These are phyloP conservation scores for Leccinum proliferum DNA, from an alignment of 1,284 basidiomycete genomes.

Conservation along the genomic window DNA sequence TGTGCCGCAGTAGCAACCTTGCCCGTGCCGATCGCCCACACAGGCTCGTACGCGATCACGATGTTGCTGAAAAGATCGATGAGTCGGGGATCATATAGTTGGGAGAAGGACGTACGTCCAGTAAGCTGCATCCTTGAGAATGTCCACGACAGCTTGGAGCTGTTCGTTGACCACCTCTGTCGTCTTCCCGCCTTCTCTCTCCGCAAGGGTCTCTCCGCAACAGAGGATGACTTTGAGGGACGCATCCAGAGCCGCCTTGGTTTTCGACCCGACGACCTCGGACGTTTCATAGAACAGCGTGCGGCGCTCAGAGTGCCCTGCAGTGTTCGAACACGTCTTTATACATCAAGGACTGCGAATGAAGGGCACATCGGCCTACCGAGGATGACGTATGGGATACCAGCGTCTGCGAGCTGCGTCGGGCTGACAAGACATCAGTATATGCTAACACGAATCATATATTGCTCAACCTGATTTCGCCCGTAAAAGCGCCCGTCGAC, in stretches of 20 bases:
- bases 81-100: neutral
- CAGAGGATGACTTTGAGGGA: slow-evolving; percentile 90
- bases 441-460: too few species aligned
- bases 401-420: slow-evolving; percentile 79
- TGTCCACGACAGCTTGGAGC: slow-evolving; percentile 71
- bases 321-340: neutral
- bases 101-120: slow-evolving; percentile 62
- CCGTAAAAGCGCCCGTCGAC: slow-evolving; percentile 89
- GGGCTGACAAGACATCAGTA: slow-evolving; percentile 42
- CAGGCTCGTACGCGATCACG: slow-evolving; percentile 95
- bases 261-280: slow-evolving; percentile 83
- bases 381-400: slow-evolving; percentile 90
- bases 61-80: slow-evolving; percentile 64
- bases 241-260: slow-evolving; percentile 70
- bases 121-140: slow-evolving; percentile 53
- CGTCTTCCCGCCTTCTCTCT: slow-evolving; percentile 84
- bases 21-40: slow-evolving; percentile 99
- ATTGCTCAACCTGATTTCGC: slow-evolving; percentile 74
- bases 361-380: slow-evolving; percentile 39
- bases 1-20: slow-evolving; percentile 91
- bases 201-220: slow-evolving; percentile 89
- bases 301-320: slow-evolving; percentile 94
- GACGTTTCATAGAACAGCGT: slow-evolving; percentile 90
- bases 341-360: neutral
- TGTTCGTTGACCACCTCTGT: slow-evolving; percentile 79